Evolutionary conservation across 225 moss, liverwort and hornwort genomes (phyloP).

Genomic region (Neckera pumila): DNA sequence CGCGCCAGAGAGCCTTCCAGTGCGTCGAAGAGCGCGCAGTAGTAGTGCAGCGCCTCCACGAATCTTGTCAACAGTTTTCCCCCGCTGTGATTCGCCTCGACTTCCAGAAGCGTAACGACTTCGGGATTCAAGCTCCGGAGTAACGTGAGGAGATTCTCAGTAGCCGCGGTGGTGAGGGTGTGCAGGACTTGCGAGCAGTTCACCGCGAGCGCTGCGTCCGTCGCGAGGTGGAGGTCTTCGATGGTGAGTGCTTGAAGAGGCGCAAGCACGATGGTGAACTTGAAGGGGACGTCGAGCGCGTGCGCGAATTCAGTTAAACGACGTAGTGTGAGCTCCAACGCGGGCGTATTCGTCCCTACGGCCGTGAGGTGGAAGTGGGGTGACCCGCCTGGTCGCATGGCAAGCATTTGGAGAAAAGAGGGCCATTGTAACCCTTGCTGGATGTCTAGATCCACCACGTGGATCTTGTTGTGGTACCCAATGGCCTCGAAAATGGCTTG

Average conservation of each 20-base stretch:
- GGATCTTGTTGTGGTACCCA: conserved; percentile 30
- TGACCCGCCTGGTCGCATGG: conserved; percentile 26
- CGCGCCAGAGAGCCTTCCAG: conserved; percentile 46
- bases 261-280: conserved; percentile 13
- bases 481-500: conserved; percentile 71
- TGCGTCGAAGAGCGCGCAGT: conserved; percentile 67
- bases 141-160: conserved; percentile 15
- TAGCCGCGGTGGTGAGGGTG: not conserved
- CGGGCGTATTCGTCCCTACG: conserved; percentile 26
- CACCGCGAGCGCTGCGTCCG: conserved; percentile 49
- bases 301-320: conserved; percentile 51
- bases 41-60: conserved; percentile 65
- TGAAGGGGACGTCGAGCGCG: conserved; percentile 36
- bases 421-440: conserved; percentile 79
- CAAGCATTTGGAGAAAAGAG: conserved; percentile 46
- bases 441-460: conserved; percentile 60
- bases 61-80: conserved; percentile 30
- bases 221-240: not conserved
- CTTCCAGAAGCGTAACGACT: conserved; percentile 52
- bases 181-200: conserved; percentile 50
- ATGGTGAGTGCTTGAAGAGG: conserved; percentile 14
- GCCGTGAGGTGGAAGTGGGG: conserved; percentile 47
- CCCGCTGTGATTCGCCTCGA: conserved; percentile 50
- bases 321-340: conserved; percentile 32
- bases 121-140: conserved; percentile 35